phyloP scores from a whole-genome alignment of 2,329 filamentous ascomycete species.

The Fusarium brevicatenulatum region DNA sequence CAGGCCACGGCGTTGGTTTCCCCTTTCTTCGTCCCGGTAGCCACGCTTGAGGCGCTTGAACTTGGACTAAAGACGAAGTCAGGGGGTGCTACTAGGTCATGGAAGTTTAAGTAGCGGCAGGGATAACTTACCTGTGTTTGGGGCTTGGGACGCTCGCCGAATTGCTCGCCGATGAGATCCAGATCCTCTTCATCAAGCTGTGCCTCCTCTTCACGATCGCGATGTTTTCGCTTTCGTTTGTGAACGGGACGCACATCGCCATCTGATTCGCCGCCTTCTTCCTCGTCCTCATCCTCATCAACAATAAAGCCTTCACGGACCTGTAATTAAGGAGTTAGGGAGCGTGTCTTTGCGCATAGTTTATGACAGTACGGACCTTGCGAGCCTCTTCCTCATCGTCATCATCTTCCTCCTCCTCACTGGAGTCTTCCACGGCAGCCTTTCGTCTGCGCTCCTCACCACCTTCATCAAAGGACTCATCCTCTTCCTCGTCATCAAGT shows the following conservation, averaged over 20 bases:
- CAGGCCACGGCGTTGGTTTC: slow-evolving; percentile 74
- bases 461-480: slow-evolving; percentile 84
- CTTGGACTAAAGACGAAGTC: slow-evolving; percentile 69
- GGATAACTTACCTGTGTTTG: slow-evolving; percentile 73
- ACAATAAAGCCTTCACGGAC: slow-evolving; percentile 96
- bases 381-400: slow-evolving; percentile 88
- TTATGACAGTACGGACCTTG: slow-evolving; percentile 63
- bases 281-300: slow-evolving; percentile 87
- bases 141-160: slow-evolving; percentile 70
- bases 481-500: slow-evolving; percentile 85
- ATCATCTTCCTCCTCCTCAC: slow-evolving; percentile 91
- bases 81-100: not conserved
- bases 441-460: slow-evolving; percentile 67
- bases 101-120: not conserved
- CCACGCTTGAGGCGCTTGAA: slow-evolving; percentile 97
- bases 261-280: slow-evolving; percentile 69
- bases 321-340: slow-evolving; percentile 56
- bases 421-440: slow-evolving; percentile 76
- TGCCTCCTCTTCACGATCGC: slow-evolving; percentile 84
- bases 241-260: slow-evolving; percentile 63
- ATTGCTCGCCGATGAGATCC: slow-evolving; percentile 89
- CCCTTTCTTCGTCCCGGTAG: slow-evolving; percentile 76
- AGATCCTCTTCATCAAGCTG: slow-evolving; percentile 96
- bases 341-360: not conserved
- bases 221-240: slow-evolving; percentile 79